Evolutionary conservation across 805 yeast genomes (phyloP).

Genomic region (Ogataea pini): DNA sequence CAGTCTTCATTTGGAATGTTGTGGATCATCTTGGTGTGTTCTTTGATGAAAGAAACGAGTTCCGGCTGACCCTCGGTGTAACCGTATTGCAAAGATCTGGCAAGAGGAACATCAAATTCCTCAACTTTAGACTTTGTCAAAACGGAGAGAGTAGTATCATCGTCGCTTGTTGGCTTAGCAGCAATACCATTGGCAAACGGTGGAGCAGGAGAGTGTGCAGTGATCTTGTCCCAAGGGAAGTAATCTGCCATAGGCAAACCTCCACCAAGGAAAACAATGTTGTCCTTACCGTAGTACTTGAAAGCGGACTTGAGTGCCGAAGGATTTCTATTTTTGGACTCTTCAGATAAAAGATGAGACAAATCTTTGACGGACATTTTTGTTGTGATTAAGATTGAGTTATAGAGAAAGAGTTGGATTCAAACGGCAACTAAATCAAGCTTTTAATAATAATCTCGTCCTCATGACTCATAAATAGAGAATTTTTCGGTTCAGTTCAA

Average conservation of each 20-base stretch:
- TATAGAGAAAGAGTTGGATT: neutral
- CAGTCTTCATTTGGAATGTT: constrained; percentile 63
- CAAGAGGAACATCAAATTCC: constrained; percentile 66
- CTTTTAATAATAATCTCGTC: neutral
- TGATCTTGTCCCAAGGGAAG: constrained; percentile 85
- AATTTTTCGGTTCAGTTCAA: neutral
- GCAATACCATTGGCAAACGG: constrained; percentile 81
- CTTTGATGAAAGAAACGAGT: constrained; percentile 63
- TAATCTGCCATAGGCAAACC: constrained; percentile 90
- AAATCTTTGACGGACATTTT: constrained; percentile 62
- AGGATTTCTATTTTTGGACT: constrained; percentile 71
- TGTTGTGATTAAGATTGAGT: neutral
- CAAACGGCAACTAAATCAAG: neutral
- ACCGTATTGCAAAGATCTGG: constrained; percentile 92
- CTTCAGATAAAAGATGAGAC: constrained; percentile 71
- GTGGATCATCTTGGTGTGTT: constrained; percentile 67
- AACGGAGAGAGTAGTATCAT: constrained; percentile 38
- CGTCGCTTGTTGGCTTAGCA: constrained; percentile 48
- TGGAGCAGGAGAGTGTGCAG: constrained; percentile 71
- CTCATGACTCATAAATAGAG: neutral
- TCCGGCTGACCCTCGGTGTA: constrained; percentile 78
- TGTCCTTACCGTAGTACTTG: constrained; percentile 70
- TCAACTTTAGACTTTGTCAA: constrained; percentile 44
- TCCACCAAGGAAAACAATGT: constrained; percentile 88
- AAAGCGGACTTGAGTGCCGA: constrained; percentile 86